These are phyloP conservation scores for Iberis pinnata DNA, from an alignment of 345 rosid species.

Conservation along the genomic window DNA sequence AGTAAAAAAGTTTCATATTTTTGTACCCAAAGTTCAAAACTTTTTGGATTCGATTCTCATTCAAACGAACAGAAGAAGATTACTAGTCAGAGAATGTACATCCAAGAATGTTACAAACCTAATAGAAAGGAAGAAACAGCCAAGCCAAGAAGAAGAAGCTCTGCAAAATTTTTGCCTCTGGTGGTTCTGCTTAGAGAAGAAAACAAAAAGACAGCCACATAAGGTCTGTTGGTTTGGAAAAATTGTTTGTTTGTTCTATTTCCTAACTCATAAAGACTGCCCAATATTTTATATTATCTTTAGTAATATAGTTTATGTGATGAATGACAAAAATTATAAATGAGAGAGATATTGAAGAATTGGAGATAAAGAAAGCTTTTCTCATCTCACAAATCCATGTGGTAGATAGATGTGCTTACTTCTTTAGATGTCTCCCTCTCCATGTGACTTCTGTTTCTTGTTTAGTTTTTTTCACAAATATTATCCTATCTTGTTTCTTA, in stretches of 20 bases:
- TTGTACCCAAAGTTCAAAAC: constrained; percentile 13
- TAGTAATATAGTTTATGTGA: neutral
- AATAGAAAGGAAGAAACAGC: constrained; percentile 14
- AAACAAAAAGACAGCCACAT: too few relatives aligned
- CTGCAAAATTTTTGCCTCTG: constrained; percentile 20
- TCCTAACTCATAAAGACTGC: too few relatives aligned
- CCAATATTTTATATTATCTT: too few relatives aligned
- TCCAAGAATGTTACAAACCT: constrained; percentile 8
- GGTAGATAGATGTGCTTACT: constrained; percentile 51
- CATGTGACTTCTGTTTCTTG: constrained; percentile 52
- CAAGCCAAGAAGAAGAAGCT: constrained; percentile 28
- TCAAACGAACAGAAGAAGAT: constrained; percentile 1
- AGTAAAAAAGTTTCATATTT: neutral
- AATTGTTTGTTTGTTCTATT: too few relatives aligned
- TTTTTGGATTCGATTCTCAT: constrained; percentile 16
- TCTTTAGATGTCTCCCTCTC: constrained; percentile 36
- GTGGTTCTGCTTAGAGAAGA: constrained; percentile 25
- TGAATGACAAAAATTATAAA: constrained; percentile 6
- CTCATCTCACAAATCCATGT: too few relatives aligned
- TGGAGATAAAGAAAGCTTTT: too few relatives aligned
- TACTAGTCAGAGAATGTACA: constrained; percentile 18
- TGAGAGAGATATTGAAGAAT: constrained; percentile 11
- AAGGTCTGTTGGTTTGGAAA: too few relatives aligned
- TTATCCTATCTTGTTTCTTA: constrained; percentile 10
- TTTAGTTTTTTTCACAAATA: constrained; percentile 3